Conservation (phyloP, 2,329 filamentous ascomycete genomes). For the Aureobasidium sp. region DNA sequence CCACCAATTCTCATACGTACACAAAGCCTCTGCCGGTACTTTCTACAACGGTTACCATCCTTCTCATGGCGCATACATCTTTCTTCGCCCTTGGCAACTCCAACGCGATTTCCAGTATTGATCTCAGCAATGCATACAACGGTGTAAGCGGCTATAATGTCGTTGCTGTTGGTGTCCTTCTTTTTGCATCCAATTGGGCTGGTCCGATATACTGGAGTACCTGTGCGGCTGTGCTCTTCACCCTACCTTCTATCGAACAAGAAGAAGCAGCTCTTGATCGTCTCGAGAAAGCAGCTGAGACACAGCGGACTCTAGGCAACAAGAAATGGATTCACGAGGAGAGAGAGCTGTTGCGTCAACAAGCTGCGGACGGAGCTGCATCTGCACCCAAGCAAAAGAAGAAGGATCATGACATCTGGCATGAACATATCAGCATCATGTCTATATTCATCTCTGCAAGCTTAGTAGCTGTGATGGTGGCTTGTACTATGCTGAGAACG, state of each 20-base stretch:
- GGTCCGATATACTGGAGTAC: slow-evolving; percentile 83
- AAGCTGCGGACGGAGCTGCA: neutral
- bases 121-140: slow-evolving; percentile 92
- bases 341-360: slow-evolving; percentile 11
- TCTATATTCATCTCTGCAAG: slow-evolving; percentile 63
- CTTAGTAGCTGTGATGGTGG: slow-evolving; percentile 70
- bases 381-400: neutral
- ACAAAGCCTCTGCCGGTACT: slow-evolving; percentile 1
- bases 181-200: slow-evolving; percentile 86
- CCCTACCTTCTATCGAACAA: neutral
- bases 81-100: slow-evolving; percentile 90
- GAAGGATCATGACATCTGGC: neutral
- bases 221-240: slow-evolving; percentile 47
- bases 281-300: neutral
- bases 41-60: slow-evolving; percentile 50
- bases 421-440: slow-evolving; percentile 42
- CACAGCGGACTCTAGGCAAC: neutral
- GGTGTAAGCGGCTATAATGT: slow-evolving; percentile 76
- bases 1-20: neutral
- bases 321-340: slow-evolving; percentile 23
- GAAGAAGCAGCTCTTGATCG: neutral
- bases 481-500: slow-evolving; percentile 72
- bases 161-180: slow-evolving; percentile 68
- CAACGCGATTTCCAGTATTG: slow-evolving; percentile 92
- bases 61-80: slow-evolving; percentile 70